A percentile compares a stretch with the other conserved stretches of the same genome.
Evolutionary conservation across 768 basidiomycete genomes (phyloP).

Genomic region (Leccinum boreale): DNA sequence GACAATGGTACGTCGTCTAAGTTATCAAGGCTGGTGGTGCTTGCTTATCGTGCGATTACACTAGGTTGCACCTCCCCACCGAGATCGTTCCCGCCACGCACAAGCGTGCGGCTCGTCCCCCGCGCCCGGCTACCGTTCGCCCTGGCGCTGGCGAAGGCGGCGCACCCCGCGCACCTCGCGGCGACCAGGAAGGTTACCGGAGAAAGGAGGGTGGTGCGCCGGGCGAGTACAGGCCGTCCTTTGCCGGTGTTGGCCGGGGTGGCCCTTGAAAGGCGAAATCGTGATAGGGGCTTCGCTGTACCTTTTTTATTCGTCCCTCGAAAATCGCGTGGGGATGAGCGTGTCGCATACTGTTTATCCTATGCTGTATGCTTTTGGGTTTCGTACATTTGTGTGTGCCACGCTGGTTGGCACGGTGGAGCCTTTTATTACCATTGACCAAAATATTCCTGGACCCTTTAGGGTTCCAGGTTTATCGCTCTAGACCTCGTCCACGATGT

Average conservation of each 20-base stretch:
- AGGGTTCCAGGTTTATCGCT: too few relatives aligned
- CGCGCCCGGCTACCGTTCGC: conserved; percentile 75
- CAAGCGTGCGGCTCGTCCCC: conserved; percentile 91
- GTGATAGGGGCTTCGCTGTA: background rate
- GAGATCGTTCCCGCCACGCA: conserved; percentile 98
- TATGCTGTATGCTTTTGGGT: conserved; percentile 13
- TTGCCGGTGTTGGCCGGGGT: conserved; percentile 86
- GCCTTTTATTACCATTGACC: too few relatives aligned
- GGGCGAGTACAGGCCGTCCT: conserved; percentile 86
- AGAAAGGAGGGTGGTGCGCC: conserved; percentile 86
- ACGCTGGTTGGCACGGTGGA: too few relatives aligned
- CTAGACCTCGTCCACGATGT: too few relatives aligned
- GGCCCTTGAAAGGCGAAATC: conserved; percentile 47
- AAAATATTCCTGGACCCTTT: too few relatives aligned
- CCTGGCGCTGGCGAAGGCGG: conserved; percentile 69
- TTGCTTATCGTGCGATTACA: background rate
- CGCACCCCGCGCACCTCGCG: conserved; percentile 86
- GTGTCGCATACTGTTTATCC: conserved; percentile 22
- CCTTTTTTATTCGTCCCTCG: background rate
- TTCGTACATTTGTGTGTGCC: too few relatives aligned
- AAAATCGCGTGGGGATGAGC: conserved; percentile 27
- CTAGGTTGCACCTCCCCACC: conserved; percentile 85
- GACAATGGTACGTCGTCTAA: conserved; percentile 62
- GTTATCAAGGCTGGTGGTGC: background rate
- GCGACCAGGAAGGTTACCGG: conserved; percentile 86